Percentiles rank a stretch among this genome's conserved stretches.
Conservation (phyloP, 495 filamentous ascomycete genomes). For the Hypoxylon subgilvum region DNA sequence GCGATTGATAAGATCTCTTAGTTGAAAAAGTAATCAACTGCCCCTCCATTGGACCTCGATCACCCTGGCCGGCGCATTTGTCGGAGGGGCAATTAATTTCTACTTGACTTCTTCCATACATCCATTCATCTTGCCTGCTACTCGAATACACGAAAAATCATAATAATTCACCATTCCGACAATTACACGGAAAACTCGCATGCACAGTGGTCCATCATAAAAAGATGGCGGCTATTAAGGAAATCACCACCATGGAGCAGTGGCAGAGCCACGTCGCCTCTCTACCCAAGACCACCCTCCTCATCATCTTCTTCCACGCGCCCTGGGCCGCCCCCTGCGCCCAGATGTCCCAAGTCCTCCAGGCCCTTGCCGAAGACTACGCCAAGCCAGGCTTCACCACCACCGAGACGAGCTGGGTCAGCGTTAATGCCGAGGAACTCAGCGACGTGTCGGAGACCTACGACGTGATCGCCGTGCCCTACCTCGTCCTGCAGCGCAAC, state of each 20-base stretch:
- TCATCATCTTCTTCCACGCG: slow-evolving; percentile 90
- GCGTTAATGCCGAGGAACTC: slow-evolving; percentile 87
- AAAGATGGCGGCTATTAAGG: slow-evolving; percentile 56
- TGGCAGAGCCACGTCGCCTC: slow-evolving; percentile 70
- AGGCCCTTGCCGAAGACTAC: slow-evolving; percentile 82
- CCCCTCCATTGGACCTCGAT: slow-evolving; percentile 39
- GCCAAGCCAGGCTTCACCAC: slow-evolving; percentile 60
- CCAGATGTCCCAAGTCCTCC: slow-evolving; percentile 88
- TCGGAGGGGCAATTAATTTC: slow-evolving; percentile 24
- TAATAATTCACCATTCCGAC: no score
- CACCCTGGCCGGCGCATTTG: slow-evolving; percentile 20
- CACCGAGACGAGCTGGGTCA: slow-evolving; percentile 76
- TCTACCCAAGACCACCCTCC: slow-evolving; percentile 69
- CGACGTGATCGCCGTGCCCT: slow-evolving; percentile 92
- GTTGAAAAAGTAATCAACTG: slow-evolving; percentile 38
- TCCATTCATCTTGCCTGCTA: no score
- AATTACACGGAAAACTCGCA: no score
- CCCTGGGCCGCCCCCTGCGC: slow-evolving; percentile 96
- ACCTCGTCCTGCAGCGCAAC: slow-evolving; percentile 78
- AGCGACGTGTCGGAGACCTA: slow-evolving; percentile 85
- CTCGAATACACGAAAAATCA: no score
- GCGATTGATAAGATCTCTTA: slow-evolving; percentile 27
- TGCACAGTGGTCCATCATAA: background rate
- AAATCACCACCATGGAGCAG: slow-evolving; percentile 70
- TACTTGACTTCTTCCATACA: no score